Evolutionary conservation across 202 grass and related monocot species (phyloP).

Genomic region (Zizania palustris): DNA sequence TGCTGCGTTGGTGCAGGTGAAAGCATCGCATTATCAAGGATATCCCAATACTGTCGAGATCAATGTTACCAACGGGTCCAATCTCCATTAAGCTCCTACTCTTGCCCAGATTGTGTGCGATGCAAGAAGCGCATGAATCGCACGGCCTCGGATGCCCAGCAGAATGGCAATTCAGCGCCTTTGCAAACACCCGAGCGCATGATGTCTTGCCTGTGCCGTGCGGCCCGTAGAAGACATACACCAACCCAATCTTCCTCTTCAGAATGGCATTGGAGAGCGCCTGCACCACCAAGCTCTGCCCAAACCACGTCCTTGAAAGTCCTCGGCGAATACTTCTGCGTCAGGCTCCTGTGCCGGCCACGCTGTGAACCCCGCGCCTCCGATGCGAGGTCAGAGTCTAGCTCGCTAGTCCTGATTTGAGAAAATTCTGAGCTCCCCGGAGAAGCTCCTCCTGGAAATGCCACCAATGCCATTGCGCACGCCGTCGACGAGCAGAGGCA

Average conservation of each 20-base stretch:
- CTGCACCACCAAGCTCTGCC: constrained; percentile 82
- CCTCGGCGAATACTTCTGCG: constrained; percentile 80
- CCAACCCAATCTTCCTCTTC: constrained; percentile 65
- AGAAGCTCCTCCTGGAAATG: constrained; percentile 53
- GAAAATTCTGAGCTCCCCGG: constrained; percentile 61
- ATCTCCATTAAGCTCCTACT: constrained; percentile 78
- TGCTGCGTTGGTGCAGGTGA: constrained; percentile 47
- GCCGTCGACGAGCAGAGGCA: constrained; percentile 58
- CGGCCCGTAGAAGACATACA: constrained; percentile 89
- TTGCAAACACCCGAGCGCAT: constrained; percentile 86
- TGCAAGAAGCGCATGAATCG: constrained; percentile 79
- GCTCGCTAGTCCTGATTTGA: constrained; percentile 58
- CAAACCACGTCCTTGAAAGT: constrained; percentile 91
- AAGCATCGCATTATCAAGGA: constrained; percentile 70
- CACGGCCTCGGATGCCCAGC: constrained; percentile 76
- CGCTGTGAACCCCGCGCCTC: constrained; percentile 41
- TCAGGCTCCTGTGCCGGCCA: constrained; percentile 62
- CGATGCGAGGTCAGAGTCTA: constrained; percentile 58
- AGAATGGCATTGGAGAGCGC: constrained; percentile 84
- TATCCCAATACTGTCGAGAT: constrained; percentile 69
- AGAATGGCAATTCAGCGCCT: constrained; percentile 90
- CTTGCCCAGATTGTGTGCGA: constrained; percentile 76
- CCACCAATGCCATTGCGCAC: constrained; percentile 42
- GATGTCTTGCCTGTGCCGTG: constrained; percentile 92
- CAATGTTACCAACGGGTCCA: constrained; percentile 63